Evolutionary conservation across 75 land plant genomes (phyloP).

Genomic region (Larix kaempferi): DNA sequence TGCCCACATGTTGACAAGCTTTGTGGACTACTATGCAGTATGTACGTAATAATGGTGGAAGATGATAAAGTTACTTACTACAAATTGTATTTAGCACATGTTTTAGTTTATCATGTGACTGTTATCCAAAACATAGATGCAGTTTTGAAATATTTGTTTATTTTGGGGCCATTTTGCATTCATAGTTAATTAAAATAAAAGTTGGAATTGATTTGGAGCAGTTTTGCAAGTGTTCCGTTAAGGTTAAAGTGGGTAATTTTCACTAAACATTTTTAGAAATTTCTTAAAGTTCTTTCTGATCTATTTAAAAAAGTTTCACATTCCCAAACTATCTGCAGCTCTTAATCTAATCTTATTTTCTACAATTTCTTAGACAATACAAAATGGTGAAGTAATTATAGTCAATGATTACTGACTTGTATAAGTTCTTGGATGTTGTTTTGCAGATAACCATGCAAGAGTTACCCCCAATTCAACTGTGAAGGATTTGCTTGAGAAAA

Average conservation of each 20-base stretch:
- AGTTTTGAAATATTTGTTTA: not conserved
- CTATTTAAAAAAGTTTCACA: not conserved
- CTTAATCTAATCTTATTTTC: not conserved
- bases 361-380: not conserved
- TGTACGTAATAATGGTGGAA: slow-evolving; percentile 71
- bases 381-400: not conserved
- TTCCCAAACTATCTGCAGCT: not conserved
- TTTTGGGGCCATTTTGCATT: not conserved
- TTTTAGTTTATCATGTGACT: not conserved
- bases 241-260: too few relatives aligned
- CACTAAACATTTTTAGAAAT: not conserved
- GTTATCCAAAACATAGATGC: not conserved
- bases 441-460: too few relatives aligned
- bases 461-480: too few relatives aligned
- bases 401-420: not conserved
- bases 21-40: slow-evolving; percentile 29
- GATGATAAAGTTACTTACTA: slow-evolving; percentile 70
- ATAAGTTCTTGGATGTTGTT: too few relatives aligned
- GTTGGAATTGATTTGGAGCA: not conserved
- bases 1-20: slow-evolving; percentile 39
- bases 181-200: not conserved
- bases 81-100: not conserved
- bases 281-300: not conserved
- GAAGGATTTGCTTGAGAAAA: slow-evolving; percentile 29
- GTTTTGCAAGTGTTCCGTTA: too few relatives aligned